Evolutionary conservation across 2,329 filamentous ascomycete genomes (phyloP), one percentile per base, ranked within the genome.

Genomic region (Chalaropsis ovoidea): DNA sequence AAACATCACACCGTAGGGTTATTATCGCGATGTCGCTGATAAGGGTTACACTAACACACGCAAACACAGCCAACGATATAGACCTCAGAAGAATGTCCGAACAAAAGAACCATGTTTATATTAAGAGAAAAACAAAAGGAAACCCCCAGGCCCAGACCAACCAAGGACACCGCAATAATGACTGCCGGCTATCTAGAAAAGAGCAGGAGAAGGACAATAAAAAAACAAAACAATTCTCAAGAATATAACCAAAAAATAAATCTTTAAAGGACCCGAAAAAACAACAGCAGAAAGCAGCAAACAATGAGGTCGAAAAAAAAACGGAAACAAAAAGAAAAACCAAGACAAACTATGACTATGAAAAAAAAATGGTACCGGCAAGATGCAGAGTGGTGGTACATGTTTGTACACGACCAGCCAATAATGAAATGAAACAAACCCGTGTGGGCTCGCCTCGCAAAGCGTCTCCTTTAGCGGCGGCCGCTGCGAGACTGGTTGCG

Each of bases 401-500:
- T 58, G 52, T 24, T 24, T 52, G n/a, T 49, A 52, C 39, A 62
- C 10, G 24, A 35, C 41, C 19, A 22, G 22, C 15, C 8, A 66
- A 62, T 19, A 8, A 42, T 31, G 17, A 63, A 45, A 62, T 6
- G 61, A 60, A n/a, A 65, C n/a, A 56, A 52, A 24, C 27, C 52
- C 24, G 52, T 10, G 52, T 7, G 27, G 52, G 52, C 17, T 52
- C 19, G 11, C 24, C 47, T 49, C 45, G 45, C 19, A 19, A 22
- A n/a, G n/a, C 45, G 19, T 24, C 22, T 22, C 7, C n/a, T 24
- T 52, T 42, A 65, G 27, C 60, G 49, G 2, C 60, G 47, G 4
- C 58, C 27, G 41, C 43, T 42, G 13, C 11, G 22, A 35, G 65
- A 45, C n/a, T 43, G 47, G 24, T 67, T 52, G 6, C 76, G 78